Evolutionary conservation across 352 stramenopile species (phyloP), one percentile per base, ranked within the genome.

Genomic region (Globisporangium polare): DNA sequence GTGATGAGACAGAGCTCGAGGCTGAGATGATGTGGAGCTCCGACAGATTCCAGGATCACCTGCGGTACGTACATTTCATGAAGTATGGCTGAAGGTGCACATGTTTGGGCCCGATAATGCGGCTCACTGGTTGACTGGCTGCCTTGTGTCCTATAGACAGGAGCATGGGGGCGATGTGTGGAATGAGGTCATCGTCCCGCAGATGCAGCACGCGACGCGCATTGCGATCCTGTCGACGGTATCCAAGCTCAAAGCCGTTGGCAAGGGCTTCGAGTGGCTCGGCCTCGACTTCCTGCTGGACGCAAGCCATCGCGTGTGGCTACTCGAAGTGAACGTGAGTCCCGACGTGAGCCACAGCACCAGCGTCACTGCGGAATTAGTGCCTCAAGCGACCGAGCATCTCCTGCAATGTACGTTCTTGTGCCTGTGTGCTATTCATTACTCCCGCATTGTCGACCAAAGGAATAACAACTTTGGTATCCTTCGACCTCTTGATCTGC

Each of bases 301-400:
- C 29, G 71, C 80, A 27, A 58, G 67, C 22, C 49, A 80, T 20
- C 63, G 53, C 9, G 74, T 84, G 22, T 94, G 83, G 85, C 72
- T 96, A 6, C 68, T 96, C 2, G 88, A 96, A 50, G 88, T 94
- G 18, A 96, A 96, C 59, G 85, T 96, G 7, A 95, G 83, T 65
- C 88, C 88, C 0, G 88, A 96, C 58, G 75, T 95, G 10, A 95
- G 83, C 65, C 83, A 92, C 62, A 93, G 83, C 59, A 91, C 82
- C 0, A 24, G 27, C 5, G 67, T 91, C 27, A 92, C 80, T 0
- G 73, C 71, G 17, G 60, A 70, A 5, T 47, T 94, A 9, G 84
- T 81, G 24, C 73, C 84, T 6, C 60, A 63, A 37, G 82, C 84
- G 7, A 92, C 83, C 2, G 46, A 39, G 26, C 77, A 88, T 15